Evolutionary conservation across 306 rosid species (phyloP).

Genomic region (Herpetospermum pedunculosum): DNA sequence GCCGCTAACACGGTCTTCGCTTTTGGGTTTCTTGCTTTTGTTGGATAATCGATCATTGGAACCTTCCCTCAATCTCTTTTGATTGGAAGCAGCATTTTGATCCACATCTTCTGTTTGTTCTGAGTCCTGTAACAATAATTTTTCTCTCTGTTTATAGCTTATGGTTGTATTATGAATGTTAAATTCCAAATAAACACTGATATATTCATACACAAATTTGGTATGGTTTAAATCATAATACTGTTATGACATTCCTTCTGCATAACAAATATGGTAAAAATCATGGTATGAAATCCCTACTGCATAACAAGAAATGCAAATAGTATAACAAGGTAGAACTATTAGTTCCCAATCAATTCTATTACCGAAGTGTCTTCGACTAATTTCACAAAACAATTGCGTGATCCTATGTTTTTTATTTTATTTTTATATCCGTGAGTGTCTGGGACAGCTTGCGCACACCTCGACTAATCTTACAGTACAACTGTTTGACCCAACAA

Average conservation of each 20-base stretch:
- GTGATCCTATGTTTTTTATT: no score
- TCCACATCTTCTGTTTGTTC: conserved; percentile 16
- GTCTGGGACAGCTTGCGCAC: no score
- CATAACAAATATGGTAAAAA: no score
- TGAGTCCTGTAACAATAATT: conserved; percentile 33
- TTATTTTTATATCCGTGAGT: no score
- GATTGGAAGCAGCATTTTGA: conserved; percentile 9
- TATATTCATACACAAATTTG: no score
- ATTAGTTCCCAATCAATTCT: neutral
- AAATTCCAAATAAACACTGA: neutral
- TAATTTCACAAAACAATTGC: no score
- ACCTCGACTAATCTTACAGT: no score
- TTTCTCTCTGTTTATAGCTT: neutral
- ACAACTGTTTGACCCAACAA: no score
- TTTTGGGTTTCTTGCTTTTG: conserved; percentile 12
- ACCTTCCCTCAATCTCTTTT: conserved; percentile 16
- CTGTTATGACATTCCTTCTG: no score
- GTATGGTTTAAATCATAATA: no score
- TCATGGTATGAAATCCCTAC: neutral
- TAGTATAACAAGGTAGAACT: neutral
- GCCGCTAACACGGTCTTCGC: neutral
- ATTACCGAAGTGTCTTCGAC: no score
- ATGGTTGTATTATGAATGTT: neutral
- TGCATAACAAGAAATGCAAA: neutral
- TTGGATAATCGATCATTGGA: conserved; percentile 1